Evolutionary conservation across 257 asterid species (phyloP).

Genomic region (Lycium ferocissimum): DNA sequence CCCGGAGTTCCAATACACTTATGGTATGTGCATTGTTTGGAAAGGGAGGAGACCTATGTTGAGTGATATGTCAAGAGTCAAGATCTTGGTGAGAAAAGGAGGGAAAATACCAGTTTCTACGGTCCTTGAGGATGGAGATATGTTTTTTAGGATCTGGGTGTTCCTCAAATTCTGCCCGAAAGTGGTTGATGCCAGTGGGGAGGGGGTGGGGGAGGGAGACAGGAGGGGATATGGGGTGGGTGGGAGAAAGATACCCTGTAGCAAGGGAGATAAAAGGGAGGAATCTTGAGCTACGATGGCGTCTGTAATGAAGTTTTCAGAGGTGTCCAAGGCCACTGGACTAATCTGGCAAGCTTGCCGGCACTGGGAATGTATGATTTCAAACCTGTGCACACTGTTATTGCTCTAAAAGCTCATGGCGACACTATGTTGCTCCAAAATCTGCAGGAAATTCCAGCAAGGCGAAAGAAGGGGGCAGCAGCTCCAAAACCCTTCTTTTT

Average conservation of each 20-base stretch:
- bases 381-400: not conserved
- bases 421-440: no score
- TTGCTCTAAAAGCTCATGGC: not conserved
- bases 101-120: not conserved
- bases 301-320: not conserved
- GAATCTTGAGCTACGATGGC: not conserved
- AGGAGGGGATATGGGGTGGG: not conserved
- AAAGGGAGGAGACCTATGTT: not conserved
- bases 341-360: not conserved
- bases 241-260: not conserved
- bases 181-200: not conserved
- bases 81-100: not conserved
- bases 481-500: no score
- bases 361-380: not conserved
- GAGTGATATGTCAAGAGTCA: not conserved
- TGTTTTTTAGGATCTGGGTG: not conserved
- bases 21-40: not conserved
- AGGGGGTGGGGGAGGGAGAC: not conserved
- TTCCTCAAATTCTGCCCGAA: not conserved
- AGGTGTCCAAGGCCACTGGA: not conserved
- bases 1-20: not conserved
- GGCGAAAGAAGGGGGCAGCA: no score
- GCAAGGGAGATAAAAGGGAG: not conserved
- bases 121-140: not conserved
- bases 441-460: no score